Base-by-base conservation (phyloP, 805 yeast species). In the Candida ortonii region DNA sequence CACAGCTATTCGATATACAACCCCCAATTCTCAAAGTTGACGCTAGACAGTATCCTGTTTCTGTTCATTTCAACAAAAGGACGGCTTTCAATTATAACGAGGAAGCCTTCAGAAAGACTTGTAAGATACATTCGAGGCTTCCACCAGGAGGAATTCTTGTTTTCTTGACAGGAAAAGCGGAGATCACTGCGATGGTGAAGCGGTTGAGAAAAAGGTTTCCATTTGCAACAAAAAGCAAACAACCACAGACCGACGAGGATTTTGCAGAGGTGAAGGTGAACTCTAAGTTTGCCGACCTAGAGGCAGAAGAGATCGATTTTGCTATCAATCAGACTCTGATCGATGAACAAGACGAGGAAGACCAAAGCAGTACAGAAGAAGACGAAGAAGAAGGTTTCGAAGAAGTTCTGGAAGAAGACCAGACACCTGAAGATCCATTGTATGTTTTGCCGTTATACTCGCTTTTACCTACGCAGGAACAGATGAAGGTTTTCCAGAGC, bases 71-170 rank as follows among this genome's bases (percentile, higher is more conserved):
- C 66, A 87, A 82, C 60, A 75, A 82, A 36, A 73, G 78, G 23
- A 93, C 98, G 0, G 69, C 78, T 1, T 76, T 65, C 44, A 80
- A 90, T 43, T 94, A 90, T 53, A 65, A 83, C 21, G 95, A 84
- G 17, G 97, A 90, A 53, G 90, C 95, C 0, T 84, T 80, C 54
- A 73, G 73, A 41, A 94, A 90, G 55, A 70, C 95, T 0, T 76
- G 86, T 50, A 88, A 90, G 52, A 90, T 93, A 33, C 99, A 93
- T 54, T 74, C 72, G 45, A 71, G 71, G 41, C 67, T 93, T 21
- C 98, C 98, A 1, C 88, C 87, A 3, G 99, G 99, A 19, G 96
- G 95, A 2, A 93, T 93, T 25, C 70, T 93, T 39, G 71, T 93
- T 3, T 93, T 93, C 55, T 63, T 94, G 59, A 93, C 98, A 0